These are phyloP conservation scores for Bruguiera parviflora DNA, from an alignment of 345 rosid species.

Conservation along the genomic window DNA sequence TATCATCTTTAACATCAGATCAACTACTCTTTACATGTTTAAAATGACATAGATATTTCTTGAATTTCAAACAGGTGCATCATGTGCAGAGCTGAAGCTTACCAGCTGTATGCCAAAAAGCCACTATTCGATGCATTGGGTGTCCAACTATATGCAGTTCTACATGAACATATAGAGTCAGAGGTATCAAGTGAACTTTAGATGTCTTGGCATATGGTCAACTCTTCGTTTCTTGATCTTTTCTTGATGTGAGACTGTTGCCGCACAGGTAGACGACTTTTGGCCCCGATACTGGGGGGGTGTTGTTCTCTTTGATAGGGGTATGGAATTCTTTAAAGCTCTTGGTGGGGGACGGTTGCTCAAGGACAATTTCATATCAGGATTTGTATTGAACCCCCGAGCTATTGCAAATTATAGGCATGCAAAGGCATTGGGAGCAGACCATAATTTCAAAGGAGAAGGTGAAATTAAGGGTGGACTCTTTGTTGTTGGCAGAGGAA, in stretches of 20 bases:
- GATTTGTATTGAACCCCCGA: conserved; percentile 56
- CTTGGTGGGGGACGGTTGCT: conserved; percentile 59
- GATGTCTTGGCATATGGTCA: conserved; percentile 6
- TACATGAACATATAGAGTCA: conserved; percentile 59
- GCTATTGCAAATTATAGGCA: conserved; percentile 66
- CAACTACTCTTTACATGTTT: neutral
- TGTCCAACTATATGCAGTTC: conserved; percentile 51
- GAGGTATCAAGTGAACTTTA: conserved; percentile 40
- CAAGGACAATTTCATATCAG: conserved; percentile 58
- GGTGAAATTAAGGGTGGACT: conserved; percentile 68
- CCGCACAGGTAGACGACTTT: conserved; percentile 50
- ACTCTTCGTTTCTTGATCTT: neutral
- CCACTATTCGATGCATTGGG: conserved; percentile 64
- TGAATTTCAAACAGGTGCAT: conserved; percentile 48
- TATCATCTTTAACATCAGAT: neutral
- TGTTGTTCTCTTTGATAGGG: conserved; percentile 39
- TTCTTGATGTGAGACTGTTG: conserved; percentile 9
- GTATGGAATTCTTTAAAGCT: conserved; percentile 61
- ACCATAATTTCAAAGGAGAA: conserved; percentile 58
- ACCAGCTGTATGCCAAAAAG: conserved; percentile 54
- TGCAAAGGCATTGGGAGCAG: conserved; percentile 47
- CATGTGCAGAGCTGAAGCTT: conserved; percentile 79
- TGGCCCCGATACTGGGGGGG: conserved; percentile 82
- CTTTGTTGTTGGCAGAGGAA: conserved; percentile 48
- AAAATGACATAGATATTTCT: conserved; percentile 2